These are phyloP conservation scores for Blastocystis sp. DNA, from an alignment of 352 stramenopile genomes.

Conservation along the genomic window DNA sequence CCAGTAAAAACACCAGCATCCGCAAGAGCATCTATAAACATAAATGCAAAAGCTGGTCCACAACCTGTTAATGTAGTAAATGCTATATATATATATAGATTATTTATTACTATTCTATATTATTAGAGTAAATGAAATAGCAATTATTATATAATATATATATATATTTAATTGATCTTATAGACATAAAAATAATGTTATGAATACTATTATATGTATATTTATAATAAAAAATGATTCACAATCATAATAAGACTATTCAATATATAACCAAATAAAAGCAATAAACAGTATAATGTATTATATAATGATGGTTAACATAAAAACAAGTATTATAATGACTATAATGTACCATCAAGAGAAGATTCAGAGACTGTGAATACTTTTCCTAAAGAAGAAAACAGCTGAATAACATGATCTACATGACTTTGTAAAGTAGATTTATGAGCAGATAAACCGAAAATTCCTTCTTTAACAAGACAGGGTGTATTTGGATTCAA, in stretches of 20 bases:
- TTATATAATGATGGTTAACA: neutral
- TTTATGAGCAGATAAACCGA: no score
- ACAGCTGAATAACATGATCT: no score
- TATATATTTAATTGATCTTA: no score
- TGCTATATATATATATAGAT: conserved; percentile 44
- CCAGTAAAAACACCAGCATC: conserved; percentile 60
- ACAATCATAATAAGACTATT: neutral
- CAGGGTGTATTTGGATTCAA: conserved; percentile 71
- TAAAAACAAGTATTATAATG: neutral
- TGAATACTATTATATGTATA: neutral
- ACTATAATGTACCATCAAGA: conserved; percentile 34
- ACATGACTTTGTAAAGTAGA: no score
- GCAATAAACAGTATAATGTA: neutral
- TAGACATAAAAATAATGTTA: no score
- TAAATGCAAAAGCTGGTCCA: conserved; percentile 63
- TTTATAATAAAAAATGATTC: neutral
- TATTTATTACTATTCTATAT: conserved; percentile 26
- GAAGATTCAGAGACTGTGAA: conserved; percentile 47
- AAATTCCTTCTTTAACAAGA: conserved; percentile 54
- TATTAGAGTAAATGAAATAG: neutral
- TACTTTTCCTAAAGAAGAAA: conserved; percentile 52
- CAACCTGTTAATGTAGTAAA: conserved; percentile 59
- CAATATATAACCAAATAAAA: neutral
- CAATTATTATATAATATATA: neutral
- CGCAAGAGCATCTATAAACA: conserved; percentile 64